A percentile compares a stretch with the other conserved stretches of the same genome.
Conservation (phyloP, 805 yeast species). For the Zygoascus flipseniorum region DNA sequence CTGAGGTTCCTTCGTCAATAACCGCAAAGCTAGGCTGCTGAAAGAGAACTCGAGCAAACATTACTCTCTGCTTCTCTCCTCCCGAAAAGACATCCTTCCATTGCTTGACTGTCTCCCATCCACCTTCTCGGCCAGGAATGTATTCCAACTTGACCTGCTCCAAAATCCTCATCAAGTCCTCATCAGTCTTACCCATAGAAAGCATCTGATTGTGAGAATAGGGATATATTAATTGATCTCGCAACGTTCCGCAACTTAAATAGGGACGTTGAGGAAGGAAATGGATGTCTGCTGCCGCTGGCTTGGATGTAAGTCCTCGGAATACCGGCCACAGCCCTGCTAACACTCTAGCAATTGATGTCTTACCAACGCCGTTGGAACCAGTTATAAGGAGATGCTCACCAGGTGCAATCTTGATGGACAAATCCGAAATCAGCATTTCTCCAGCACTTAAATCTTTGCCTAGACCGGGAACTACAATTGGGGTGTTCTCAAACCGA, state of each 20-base stretch:
- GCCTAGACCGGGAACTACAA: conserved; percentile 56
- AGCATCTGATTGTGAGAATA: conserved; percentile 69
- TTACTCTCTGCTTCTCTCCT: conserved; percentile 89
- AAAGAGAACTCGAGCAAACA: conserved; percentile 78
- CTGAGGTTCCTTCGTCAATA: conserved; percentile 90
- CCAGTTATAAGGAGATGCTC: conserved; percentile 76
- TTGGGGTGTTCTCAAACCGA: conserved; percentile 72
- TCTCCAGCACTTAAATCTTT: conserved; percentile 34
- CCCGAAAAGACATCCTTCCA: conserved; percentile 94
- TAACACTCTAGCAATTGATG: conserved; percentile 72
- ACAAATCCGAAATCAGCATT: conserved; percentile 52
- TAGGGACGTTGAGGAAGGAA: conserved; percentile 84
- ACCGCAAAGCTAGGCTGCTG: conserved; percentile 75
- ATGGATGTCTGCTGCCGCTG: conserved; percentile 52
- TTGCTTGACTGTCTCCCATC: conserved; percentile 43
- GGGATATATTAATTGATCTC: conserved; percentile 91
- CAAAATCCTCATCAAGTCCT: conserved; percentile 55
- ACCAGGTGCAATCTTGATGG: conserved; percentile 52
- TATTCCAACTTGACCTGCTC: conserved; percentile 75
- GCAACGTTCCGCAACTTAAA: conserved; percentile 67
- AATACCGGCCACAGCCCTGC: conserved; percentile 92
- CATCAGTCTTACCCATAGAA: conserved; percentile 62
- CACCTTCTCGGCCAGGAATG: conserved; percentile 55
- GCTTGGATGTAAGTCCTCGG: conserved; percentile 72
- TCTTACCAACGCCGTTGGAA: conserved; percentile 84